A percentile compares a stretch with the other conserved stretches of the same genome.
These are phyloP conservation scores for Chaetoceros muelleri DNA, from an alignment of 108 stramenopile genomes.

Conservation along the genomic window DNA sequence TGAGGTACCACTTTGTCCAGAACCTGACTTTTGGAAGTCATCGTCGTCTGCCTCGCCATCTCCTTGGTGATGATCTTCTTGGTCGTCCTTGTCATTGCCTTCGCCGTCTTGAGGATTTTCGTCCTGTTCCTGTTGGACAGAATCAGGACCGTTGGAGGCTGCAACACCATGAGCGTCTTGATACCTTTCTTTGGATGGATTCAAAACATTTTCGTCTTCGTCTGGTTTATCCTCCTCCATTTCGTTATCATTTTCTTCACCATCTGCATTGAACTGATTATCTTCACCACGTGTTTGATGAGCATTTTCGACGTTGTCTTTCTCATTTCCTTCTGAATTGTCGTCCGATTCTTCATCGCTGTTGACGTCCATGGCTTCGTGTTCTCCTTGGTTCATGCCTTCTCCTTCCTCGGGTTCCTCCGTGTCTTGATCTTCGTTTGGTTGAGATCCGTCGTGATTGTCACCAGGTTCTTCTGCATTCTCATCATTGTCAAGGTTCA, in stretches of 20 bases:
- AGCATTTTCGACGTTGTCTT: conserved; percentile 14
- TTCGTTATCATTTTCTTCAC: conserved; percentile 19
- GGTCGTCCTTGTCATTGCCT: conserved; percentile 13
- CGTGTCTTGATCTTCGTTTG: conserved; percentile 19
- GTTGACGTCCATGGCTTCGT: conserved; percentile 20
- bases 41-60: conserved; percentile 24
- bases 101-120: conserved; percentile 4
- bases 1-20: conserved; percentile 1
- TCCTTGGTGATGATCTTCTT: conserved; percentile 22
- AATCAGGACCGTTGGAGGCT: conserved; percentile 5
- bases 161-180: conserved; percentile 11
- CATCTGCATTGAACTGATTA: conserved; percentile 8
- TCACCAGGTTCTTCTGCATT: conserved; percentile 30
- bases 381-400: conserved; percentile 23
- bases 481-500: conserved; percentile 36
- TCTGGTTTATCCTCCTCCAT: conserved; percentile 5
- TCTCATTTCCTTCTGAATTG: conserved; percentile 14
- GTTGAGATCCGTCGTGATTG: conserved; percentile 16
- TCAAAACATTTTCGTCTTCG: conserved; percentile 4
- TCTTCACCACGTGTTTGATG: conserved; percentile 1
- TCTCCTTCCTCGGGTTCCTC: conserved; percentile 33
- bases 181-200: conserved; percentile 3
- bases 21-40: conserved; percentile 11
- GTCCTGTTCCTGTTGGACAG: conserved; percentile 18
- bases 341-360: conserved; percentile 21